Percentiles rank a stretch among this genome's conserved stretches.
Evolutionary conservation across 139 green algal genomes (phyloP).

Genomic region (Closterium sp.): DNA sequence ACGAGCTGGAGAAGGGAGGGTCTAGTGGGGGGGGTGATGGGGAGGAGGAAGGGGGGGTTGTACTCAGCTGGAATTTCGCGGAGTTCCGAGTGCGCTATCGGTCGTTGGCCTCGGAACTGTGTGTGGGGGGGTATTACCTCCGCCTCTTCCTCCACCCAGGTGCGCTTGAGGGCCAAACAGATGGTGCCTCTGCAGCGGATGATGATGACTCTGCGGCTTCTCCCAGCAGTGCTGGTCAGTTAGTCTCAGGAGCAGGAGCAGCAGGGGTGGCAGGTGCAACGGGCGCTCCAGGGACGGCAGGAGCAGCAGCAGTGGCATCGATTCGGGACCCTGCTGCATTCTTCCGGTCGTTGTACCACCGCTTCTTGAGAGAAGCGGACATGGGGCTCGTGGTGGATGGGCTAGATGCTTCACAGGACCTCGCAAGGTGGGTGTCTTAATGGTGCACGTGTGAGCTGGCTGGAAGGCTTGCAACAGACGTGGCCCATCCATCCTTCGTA

Average conservation of each 20-base stretch:
- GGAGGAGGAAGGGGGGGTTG: slow-evolving; percentile 11
- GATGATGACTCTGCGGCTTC: slow-evolving; percentile 17
- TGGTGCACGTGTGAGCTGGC: too few species aligned
- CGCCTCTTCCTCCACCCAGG: slow-evolving; percentile 76
- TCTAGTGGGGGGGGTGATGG: neutral
- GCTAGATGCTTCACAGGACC: neutral
- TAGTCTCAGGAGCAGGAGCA: too few species aligned
- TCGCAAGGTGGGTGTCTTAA: neutral
- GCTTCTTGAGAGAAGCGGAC: slow-evolving; percentile 72
- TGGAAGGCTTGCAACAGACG: too few species aligned
- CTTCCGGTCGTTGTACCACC: slow-evolving; percentile 75
- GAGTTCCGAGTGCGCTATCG: slow-evolving; percentile 85
- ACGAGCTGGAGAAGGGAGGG: neutral
- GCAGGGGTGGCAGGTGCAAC: neutral
- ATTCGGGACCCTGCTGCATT: slow-evolving; percentile 73
- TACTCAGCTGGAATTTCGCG: slow-evolving; percentile 71
- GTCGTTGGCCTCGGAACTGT: slow-evolving; percentile 69
- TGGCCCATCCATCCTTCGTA: too few species aligned
- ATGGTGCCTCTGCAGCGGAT: neutral
- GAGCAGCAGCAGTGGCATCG: neutral
- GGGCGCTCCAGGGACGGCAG: neutral
- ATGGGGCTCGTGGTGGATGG: slow-evolving; percentile 44
- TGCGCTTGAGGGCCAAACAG: neutral
- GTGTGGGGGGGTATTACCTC: slow-evolving; percentile 81
- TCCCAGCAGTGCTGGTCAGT: too few species aligned